Conservation (phyloP, 2,329 filamentous ascomycete species). For the Colletotrichum euphorbiae region DNA sequence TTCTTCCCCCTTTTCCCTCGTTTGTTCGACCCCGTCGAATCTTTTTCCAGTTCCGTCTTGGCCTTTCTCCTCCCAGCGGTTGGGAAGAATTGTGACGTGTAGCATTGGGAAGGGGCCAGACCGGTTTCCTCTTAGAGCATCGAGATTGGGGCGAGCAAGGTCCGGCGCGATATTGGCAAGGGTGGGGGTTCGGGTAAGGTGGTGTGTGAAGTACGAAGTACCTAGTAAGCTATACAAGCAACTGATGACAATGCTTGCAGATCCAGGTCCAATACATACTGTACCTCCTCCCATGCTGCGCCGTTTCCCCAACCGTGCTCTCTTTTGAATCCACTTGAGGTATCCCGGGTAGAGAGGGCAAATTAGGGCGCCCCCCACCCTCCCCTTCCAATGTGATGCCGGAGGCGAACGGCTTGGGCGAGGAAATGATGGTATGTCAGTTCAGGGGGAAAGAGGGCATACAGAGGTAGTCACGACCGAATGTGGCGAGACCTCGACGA, state of each 20-base stretch:
- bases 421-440: too few relatives aligned
- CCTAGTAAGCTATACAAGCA: too few relatives aligned
- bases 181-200: background rate
- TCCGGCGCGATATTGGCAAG: background rate
- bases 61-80: background rate
- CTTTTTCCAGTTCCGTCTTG: background rate
- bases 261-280: slow-evolving; percentile 4
- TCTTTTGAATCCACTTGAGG: background rate
- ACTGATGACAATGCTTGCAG: slow-evolving; percentile 8
- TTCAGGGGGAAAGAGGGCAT: too few relatives aligned
- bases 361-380: too few relatives aligned
- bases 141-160: background rate
- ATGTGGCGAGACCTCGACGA: too few relatives aligned
- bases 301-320: slow-evolving; percentile 27
- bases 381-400: too few relatives aligned
- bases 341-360: too few relatives aligned
- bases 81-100: slow-evolving; percentile 2
- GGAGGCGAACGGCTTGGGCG: too few relatives aligned
- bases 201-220: background rate
- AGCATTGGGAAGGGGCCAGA: background rate
- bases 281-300: background rate
- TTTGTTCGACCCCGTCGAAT: background rate
- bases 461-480: too few relatives aligned
- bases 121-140: too few relatives aligned
- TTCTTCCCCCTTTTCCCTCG: too few relatives aligned